A percentile compares a stretch with the other conserved stretches of the same genome.
phyloP scores from a whole-genome alignment of 495 filamentous ascomycete species.

The Aspergillus homomorphus region DNA sequence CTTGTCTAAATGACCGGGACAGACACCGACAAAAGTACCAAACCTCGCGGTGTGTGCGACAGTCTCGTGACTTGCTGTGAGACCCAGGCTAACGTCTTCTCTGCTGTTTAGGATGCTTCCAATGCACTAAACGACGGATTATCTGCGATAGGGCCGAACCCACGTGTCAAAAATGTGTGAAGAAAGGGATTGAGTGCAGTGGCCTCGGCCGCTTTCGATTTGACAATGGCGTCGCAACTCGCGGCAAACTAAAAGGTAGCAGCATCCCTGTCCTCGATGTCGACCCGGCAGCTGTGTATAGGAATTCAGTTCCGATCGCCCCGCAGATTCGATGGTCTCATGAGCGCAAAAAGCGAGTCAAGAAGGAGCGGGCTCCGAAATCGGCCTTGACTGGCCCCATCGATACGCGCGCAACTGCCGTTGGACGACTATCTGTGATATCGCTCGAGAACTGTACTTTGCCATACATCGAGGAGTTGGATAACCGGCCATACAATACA shows the following conservation, averaged over 20 bases:
- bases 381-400: background rate
- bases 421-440: background rate
- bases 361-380: background rate
- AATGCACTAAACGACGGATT: slow-evolving; percentile 27
- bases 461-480: background rate
- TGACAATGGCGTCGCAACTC: slow-evolving; percentile 14
- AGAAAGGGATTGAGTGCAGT: slow-evolving; percentile 27
- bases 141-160: slow-evolving; percentile 23
- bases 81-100: background rate
- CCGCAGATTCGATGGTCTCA: slow-evolving; percentile 17
- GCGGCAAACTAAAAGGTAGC: slow-evolving; percentile 21
- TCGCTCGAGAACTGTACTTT: background rate
- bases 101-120: slow-evolving; percentile 18
- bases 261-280: slow-evolving; percentile 11
- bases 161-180: slow-evolving; percentile 22
- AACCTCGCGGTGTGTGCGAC: background rate
- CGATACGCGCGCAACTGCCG: background rate
- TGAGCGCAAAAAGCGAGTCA: background rate
- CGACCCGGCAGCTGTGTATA: background rate
- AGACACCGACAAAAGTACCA: background rate
- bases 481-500: no score
- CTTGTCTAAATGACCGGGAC: background rate
- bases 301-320: no score
- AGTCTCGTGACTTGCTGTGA: background rate
- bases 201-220: slow-evolving; percentile 22